Evolutionary conservation across 2,329 filamentous ascomycete genomes (phyloP).

Genomic region (Aspergillus caelatus): DNA sequence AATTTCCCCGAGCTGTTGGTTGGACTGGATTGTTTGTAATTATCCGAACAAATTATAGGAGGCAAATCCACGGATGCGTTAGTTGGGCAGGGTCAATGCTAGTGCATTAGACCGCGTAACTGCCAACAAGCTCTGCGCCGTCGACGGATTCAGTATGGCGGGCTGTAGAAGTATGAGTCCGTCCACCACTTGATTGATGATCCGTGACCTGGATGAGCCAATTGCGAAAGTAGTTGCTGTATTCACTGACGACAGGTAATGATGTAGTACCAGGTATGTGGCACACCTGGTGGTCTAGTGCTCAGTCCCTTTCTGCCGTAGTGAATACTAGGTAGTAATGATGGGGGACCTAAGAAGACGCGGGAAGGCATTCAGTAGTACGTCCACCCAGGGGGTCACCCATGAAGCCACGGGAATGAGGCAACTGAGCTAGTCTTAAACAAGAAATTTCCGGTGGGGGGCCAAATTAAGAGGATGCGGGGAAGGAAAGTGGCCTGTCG

Average conservation of each 20-base stretch:
- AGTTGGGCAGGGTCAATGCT: slow-evolving; percentile 1
- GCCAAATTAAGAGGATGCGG: slow-evolving; percentile 13
- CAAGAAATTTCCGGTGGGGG: slow-evolving; percentile 35
- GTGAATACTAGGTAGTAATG: background rate
- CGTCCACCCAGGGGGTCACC: background rate
- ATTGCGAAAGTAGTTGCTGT: background rate
- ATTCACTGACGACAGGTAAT: too few species aligned
- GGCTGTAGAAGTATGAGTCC: slow-evolving; percentile 3
- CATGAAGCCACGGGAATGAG: slow-evolving; percentile 10
- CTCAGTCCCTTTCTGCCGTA: background rate
- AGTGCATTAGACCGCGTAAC: slow-evolving; percentile 2
- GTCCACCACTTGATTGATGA: slow-evolving; percentile 7
- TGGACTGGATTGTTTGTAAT: slow-evolving; percentile 21
- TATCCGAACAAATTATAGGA: slow-evolving; percentile 19
- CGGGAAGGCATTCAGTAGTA: background rate
- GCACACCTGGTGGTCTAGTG: background rate
- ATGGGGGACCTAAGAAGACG: background rate
- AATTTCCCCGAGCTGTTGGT: slow-evolving; percentile 16
- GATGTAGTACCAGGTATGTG: background rate
- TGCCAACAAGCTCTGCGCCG: slow-evolving; percentile 1
- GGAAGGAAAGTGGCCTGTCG: slow-evolving; percentile 15
- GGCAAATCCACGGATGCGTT: slow-evolving; percentile 4
- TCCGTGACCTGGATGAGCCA: background rate
- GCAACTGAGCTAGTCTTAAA: slow-evolving; percentile 15
- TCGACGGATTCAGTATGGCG: slow-evolving; percentile 3